Conservation (phyloP, 2,329 filamentous ascomycete species). For the Myriosclerotinia scirpicola region DNA sequence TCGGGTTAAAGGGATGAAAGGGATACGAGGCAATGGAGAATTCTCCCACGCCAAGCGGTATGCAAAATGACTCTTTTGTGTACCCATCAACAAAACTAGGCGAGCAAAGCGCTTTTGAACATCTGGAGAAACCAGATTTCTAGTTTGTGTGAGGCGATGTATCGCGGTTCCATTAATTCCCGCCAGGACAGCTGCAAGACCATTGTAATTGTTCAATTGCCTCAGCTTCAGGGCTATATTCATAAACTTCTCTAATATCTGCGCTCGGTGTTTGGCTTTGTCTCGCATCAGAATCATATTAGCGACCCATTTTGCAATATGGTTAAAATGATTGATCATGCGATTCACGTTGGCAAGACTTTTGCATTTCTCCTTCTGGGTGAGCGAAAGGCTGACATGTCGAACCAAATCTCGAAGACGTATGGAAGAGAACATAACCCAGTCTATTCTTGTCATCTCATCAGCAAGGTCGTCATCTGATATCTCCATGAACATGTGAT, state of each 20-base stretch:
- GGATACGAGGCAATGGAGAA: slow-evolving; percentile 83
- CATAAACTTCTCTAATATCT: slow-evolving; percentile 96
- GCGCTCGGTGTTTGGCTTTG: slow-evolving; percentile 91
- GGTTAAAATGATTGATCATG: slow-evolving; percentile 92
- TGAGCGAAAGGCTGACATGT: slow-evolving; percentile 74
- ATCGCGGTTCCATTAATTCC: slow-evolving; percentile 88
- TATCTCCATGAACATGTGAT: slow-evolving; percentile 86
- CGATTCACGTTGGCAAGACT: slow-evolving; percentile 85
- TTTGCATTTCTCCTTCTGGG: slow-evolving; percentile 72
- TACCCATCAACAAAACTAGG: slow-evolving; percentile 87
- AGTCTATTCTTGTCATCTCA: slow-evolving; percentile 93
- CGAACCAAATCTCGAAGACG: slow-evolving; percentile 89
- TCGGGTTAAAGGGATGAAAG: slow-evolving; percentile 86
- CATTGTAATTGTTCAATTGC: slow-evolving; percentile 95
- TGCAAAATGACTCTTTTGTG: slow-evolving; percentile 87
- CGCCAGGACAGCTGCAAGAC: slow-evolving; percentile 87
- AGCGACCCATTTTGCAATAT: slow-evolving; percentile 77
- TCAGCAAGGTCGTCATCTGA: slow-evolving; percentile 82
- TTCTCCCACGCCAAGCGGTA: slow-evolving; percentile 99
- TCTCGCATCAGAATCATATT: slow-evolving; percentile 86
- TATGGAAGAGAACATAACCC: slow-evolving; percentile 97
- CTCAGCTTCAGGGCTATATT: slow-evolving; percentile 80
- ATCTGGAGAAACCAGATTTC: slow-evolving; percentile 68
- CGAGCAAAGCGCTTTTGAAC: slow-evolving; percentile 83
- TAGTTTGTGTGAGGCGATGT: slow-evolving; percentile 77